Evolutionary conservation across 2,329 filamentous ascomycete species (phyloP).

Genomic region (Phialophora verrucosa): DNA sequence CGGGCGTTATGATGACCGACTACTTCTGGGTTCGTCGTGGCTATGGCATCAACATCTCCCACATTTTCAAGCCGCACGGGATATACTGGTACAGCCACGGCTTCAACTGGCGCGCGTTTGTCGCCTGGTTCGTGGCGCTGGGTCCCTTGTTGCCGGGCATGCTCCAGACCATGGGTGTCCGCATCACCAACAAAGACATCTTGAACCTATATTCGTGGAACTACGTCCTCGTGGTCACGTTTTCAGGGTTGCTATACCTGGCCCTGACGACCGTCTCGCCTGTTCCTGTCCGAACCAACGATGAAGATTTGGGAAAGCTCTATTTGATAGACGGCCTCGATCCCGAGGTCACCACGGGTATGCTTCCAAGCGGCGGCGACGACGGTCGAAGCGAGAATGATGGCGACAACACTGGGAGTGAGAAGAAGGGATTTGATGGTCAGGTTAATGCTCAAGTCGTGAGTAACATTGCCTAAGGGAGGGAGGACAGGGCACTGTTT

Average conservation of each 20-base stretch:
- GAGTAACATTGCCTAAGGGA: neutral
- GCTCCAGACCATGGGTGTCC: slow-evolving; percentile 29
- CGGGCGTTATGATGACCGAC: slow-evolving; percentile 35
- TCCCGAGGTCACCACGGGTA: slow-evolving; percentile 7
- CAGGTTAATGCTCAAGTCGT: slow-evolving; percentile 12
- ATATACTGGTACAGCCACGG: slow-evolving; percentile 45
- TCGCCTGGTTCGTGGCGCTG: slow-evolving; percentile 63
- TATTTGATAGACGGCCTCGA: slow-evolving; percentile 16
- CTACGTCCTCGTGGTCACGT: slow-evolving; percentile 43
- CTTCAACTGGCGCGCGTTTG: slow-evolving; percentile 65
- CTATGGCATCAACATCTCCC: slow-evolving; percentile 25
- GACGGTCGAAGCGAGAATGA: slow-evolving; percentile 8
- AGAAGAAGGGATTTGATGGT: slow-evolving; percentile 12
- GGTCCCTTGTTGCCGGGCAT: slow-evolving; percentile 64
- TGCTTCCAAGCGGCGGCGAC: neutral
- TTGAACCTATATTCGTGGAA: slow-evolving; percentile 67
- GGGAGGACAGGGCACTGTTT: no score
- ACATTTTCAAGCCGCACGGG: slow-evolving; percentile 31
- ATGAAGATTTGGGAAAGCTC: slow-evolving; percentile 15
- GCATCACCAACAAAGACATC: slow-evolving; percentile 50
- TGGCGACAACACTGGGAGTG: slow-evolving; percentile 6
- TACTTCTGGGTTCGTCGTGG: slow-evolving; percentile 37
- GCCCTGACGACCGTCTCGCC: neutral
- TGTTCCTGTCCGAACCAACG: slow-evolving; percentile 9
- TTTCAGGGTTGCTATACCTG: slow-evolving; percentile 11